Percentiles rank a stretch among this genome's conserved stretches.
Evolutionary conservation across 176 grass and related monocot species (phyloP).

Genomic region (Pharus latifolius): DNA sequence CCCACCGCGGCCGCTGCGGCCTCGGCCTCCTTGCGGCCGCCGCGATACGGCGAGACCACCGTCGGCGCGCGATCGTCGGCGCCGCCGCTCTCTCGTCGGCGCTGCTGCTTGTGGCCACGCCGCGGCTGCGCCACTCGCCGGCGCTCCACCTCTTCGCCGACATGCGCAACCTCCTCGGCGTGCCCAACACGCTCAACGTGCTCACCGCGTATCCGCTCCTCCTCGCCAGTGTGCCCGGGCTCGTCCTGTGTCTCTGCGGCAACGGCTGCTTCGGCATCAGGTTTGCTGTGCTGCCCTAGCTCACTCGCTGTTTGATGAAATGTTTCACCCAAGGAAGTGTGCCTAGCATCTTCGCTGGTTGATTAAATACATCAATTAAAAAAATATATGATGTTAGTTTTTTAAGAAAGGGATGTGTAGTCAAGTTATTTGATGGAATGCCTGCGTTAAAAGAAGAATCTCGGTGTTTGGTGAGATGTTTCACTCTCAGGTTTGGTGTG

Average conservation of each 20-base stretch:
- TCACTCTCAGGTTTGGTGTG: background rate
- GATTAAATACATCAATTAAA: background rate
- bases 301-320: constrained; percentile 22
- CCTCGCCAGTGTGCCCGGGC: constrained; percentile 66
- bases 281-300: constrained; percentile 14
- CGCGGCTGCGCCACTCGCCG: constrained; percentile 65
- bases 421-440: background rate
- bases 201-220: constrained; percentile 78
- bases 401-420: background rate
- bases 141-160: constrained; percentile 94
- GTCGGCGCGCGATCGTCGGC: constrained; percentile 34
- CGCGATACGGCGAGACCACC: constrained; percentile 14
- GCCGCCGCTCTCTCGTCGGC: constrained; percentile 34
- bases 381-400: background rate
- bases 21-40: background rate
- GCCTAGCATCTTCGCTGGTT: background rate
- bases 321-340: background rate
- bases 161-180: constrained; percentile 92
- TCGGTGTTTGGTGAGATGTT: background rate
- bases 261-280: constrained; percentile 80
- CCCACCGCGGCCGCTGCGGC: constrained; percentile 9
- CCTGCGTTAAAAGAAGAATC: background rate
- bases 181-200: constrained; percentile 95
- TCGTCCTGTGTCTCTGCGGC: constrained; percentile 78
- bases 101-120: constrained; percentile 73